Conservation (phyloP, 2,329 filamentous ascomycete species). For the Thyridium curvatum region DNA sequence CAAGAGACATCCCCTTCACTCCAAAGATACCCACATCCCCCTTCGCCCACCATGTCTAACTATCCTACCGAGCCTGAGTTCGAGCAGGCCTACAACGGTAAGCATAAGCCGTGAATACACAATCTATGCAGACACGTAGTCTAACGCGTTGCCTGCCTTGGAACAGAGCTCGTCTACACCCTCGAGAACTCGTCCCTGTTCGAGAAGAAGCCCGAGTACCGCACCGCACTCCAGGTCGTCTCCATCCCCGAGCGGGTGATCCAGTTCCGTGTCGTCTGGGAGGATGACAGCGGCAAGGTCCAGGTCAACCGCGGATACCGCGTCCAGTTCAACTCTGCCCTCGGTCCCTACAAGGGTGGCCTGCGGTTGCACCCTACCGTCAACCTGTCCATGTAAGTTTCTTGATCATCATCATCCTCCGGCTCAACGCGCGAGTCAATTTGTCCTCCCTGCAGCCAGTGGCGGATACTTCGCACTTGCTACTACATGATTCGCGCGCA, state of each 20-base stretch:
- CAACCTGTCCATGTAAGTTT: conserved; percentile 58
- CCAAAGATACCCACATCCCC: neutral
- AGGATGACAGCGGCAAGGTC: conserved; percentile 82
- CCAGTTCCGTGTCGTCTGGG: conserved; percentile 97
- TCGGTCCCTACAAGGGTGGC: conserved; percentile 97
- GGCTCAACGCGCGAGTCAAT: too few species aligned
- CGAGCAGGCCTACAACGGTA: conserved; percentile 96
- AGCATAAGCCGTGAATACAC: conserved; percentile 14
- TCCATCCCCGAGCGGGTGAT: conserved; percentile 91
- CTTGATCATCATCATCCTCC: too few species aligned
- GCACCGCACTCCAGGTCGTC: conserved; percentile 79
- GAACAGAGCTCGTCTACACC: conserved; percentile 81
- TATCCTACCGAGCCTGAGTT: conserved; percentile 90
- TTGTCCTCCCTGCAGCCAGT: too few species aligned
- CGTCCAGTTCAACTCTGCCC: conserved; percentile 96
- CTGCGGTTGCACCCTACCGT: conserved; percentile 90
- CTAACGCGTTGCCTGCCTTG: conserved; percentile 11
- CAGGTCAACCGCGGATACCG: conserved; percentile 94
- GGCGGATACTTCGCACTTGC: too few species aligned
- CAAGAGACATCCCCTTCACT: too few species aligned
- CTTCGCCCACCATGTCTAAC: conserved; percentile 65
- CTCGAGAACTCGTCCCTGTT: conserved; percentile 93
- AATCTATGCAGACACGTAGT: too few species aligned
- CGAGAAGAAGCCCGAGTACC: conserved; percentile 90
- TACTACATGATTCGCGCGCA: neutral